Conservation (phyloP, 1,139 yeast genomes). For the Debaryomyces sp. region DNA sequence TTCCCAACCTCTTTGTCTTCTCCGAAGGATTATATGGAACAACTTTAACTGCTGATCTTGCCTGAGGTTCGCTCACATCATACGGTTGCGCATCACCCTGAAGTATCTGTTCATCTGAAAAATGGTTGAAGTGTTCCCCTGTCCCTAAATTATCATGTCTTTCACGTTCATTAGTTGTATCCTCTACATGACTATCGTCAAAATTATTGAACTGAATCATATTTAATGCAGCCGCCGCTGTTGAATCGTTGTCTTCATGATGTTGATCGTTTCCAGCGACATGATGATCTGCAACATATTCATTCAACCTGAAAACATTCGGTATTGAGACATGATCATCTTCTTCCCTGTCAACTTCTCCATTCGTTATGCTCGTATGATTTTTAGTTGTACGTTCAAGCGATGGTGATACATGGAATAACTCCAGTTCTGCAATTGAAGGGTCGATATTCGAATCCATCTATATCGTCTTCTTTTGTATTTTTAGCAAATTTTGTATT, state of each 20-base stretch:
- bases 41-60: constrained; percentile 17
- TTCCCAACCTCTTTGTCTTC: constrained; percentile 37
- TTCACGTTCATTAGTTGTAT: constrained; percentile 2
- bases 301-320: constrained; percentile 20
- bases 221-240: constrained; percentile 22
- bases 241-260: constrained; percentile 13
- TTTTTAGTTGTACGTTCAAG: constrained; percentile 12
- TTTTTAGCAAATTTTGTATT: not conserved
- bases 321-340: constrained; percentile 11
- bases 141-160: constrained; percentile 1
- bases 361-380: constrained; percentile 5
- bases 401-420: constrained; percentile 11
- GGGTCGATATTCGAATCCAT: constrained; percentile 23
- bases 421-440: constrained; percentile 15
- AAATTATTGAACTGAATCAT: constrained; percentile 20
- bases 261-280: constrained; percentile 4
- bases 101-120: constrained; percentile 2
- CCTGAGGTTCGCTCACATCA: not conserved
- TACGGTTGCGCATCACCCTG: constrained; percentile 1
- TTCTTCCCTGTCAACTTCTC: not conserved
- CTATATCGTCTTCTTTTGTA: not conserved
- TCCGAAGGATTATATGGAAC: constrained; percentile 38
- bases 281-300: constrained; percentile 10
- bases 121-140: not conserved
- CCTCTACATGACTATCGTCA: constrained; percentile 10